A percentile compares a stretch with the other conserved stretches of the same genome.
These are phyloP conservation scores for Yamagishiella unicocca DNA, from an alignment of 139 green algal species.

Conservation along the genomic window DNA sequence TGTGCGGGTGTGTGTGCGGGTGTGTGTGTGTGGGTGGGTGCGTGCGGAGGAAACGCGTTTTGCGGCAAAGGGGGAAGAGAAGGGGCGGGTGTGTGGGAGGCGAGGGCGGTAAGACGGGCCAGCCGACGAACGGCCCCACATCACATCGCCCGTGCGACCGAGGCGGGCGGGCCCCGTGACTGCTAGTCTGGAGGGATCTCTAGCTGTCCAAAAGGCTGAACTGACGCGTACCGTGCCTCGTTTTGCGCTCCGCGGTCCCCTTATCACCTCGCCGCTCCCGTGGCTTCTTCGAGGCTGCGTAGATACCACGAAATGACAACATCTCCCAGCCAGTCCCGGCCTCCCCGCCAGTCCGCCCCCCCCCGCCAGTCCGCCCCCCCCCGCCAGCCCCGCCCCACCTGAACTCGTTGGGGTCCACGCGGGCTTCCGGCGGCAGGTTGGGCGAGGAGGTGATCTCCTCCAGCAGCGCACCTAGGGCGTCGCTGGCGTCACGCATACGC, in stretches of 20 bases:
- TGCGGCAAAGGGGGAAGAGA: neutral
- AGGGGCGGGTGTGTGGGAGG: neutral
- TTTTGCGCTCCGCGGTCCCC: too few species aligned
- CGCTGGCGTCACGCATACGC: constrained; percentile 52
- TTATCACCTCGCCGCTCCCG: too few species aligned
- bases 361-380: neutral
- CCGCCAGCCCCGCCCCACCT: constrained; percentile 30
- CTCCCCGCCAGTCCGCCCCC: neutral
- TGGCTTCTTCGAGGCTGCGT: too few species aligned
- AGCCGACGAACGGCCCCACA: too few species aligned
- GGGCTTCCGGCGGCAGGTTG: constrained; percentile 45
- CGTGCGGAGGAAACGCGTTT: too few species aligned
- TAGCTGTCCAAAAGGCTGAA: too few species aligned
- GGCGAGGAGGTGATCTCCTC: constrained; percentile 34
- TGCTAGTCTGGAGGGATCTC: too few species aligned
- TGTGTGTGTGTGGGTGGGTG: too few species aligned
- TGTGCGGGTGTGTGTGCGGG: neutral
- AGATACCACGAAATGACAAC: neutral
- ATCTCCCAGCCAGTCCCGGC: neutral
- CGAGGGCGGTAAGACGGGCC: too few species aligned
- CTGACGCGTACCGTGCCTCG: too few species aligned
- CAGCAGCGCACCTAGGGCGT: constrained; percentile 49
- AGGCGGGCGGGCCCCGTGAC: too few species aligned
- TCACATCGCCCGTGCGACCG: too few species aligned
- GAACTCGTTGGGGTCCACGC: constrained; percentile 62